Percentiles rank a stretch among this genome's conserved stretches.
These are phyloP conservation scores for Aspergillus tubingensis DNA, from an alignment of 2,329 filamentous ascomycete genomes.

Conservation along the genomic window DNA sequence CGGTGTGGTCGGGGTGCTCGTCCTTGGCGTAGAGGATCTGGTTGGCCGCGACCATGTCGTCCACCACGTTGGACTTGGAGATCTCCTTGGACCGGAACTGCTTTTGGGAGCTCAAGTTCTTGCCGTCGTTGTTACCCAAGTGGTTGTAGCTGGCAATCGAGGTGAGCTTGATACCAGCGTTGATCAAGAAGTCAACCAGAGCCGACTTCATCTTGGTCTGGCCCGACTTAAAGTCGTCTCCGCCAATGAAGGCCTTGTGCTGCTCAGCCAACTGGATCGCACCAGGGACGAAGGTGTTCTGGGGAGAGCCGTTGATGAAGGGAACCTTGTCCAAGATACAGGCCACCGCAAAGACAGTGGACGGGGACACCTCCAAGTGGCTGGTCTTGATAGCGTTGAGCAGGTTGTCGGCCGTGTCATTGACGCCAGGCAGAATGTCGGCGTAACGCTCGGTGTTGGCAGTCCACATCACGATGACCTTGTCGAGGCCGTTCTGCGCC, in stretches of 20 bases:
- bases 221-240: conserved; percentile 99
- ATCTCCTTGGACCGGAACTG: conserved; percentile 99
- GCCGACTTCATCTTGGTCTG: conserved; percentile 99
- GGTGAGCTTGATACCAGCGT: conserved; percentile 96
- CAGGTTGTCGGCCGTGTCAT: conserved; percentile 95
- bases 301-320: conserved; percentile 98
- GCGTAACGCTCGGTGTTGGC: conserved; percentile 98
- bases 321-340: conserved; percentile 86
- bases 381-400: conserved; percentile 82
- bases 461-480: conserved; percentile 97
- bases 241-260: conserved; percentile 87
- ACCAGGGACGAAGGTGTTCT: conserved; percentile 98
- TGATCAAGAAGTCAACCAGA: conserved; percentile 97
- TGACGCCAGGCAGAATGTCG: conserved; percentile 82
- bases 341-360: conserved; percentile 92
- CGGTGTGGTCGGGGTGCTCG: conserved; percentile 96
- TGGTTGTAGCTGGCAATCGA: conserved; percentile 99
- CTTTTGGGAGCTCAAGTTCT: conserved; percentile 95
- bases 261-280: conserved; percentile 85
- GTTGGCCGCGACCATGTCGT: conserved; percentile 99
- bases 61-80: conserved; percentile 97
- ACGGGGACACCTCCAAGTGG: conserved; percentile 89
- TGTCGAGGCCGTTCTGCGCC: conserved; percentile 78
- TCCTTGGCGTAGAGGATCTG: conserved; percentile 82
- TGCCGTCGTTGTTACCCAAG: conserved; percentile 98